Evolutionary conservation across 768 basidiomycete genomes (phyloP), one percentile per base, ranked within the genome.

Genomic region (Solioccasus polychromus): DNA sequence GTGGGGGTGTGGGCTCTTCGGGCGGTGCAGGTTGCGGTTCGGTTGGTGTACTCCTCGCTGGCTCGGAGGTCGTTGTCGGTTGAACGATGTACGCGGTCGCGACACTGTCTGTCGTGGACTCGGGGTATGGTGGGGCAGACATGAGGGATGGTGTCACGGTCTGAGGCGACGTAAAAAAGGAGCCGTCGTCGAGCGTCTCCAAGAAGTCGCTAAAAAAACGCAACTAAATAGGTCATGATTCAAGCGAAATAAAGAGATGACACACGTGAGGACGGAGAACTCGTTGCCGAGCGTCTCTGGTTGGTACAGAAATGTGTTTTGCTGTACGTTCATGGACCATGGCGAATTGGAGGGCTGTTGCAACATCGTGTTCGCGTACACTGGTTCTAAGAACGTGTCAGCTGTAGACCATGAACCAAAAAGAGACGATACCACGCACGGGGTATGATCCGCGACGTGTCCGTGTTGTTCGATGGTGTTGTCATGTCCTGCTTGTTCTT

Each of bases 111-210:
- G 46, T 17, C 17, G 50, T 8, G 9, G 45, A 40, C 28, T 54
- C 51, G 30, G 52, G 36, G 52, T 62, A 51, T 52, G 65, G 36
- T 39, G 62, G 53, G 36, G 77, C 71, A 19, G 79, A 65, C 60
- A 78, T 73, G 32, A 81, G 63, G 4, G 76, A 68, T 3, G 77
- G 75, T 5, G 72, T 58, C 23, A 80, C 72, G 2, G 72, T 72
- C 47, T 66, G 60, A 5, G 80, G 78, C n/a, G 71, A 69, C 12
- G 78, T 77, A 63, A 91, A 88, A 68, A 90, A 92, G 2, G 85
- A 76, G 3, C 83, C 81, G 42, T 93, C 89, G 63, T 92, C 88
- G 8, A 94, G 75, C 0, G 88, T 89, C 61, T 92, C 88, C 20
- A 94, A 75, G 64, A 92, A 93, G 59, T 94, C 91, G 26, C 90